These are phyloP conservation scores for Dioscorea dumetorum DNA, from an alignment of 106 monocot genomes.

Conservation along the genomic window DNA sequence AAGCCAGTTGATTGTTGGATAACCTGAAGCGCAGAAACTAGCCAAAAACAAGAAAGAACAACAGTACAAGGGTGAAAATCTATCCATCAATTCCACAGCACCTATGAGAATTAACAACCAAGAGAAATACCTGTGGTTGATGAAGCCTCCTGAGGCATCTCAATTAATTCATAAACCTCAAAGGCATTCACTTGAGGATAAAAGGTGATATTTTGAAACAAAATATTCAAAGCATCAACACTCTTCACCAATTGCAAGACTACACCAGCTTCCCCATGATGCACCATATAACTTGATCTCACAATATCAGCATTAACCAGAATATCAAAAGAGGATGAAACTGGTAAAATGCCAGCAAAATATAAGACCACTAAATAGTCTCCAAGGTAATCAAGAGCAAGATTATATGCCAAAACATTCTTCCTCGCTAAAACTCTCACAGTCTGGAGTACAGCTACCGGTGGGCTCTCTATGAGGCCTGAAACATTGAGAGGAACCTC, in stretches of 20 bases:
- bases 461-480: constrained; percentile 29
- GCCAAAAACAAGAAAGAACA: neutral
- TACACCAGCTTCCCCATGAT: constrained; percentile 25
- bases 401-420: constrained; percentile 25
- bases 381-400: constrained; percentile 17
- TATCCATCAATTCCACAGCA: neutral
- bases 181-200: constrained; percentile 51
- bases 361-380: constrained; percentile 33
- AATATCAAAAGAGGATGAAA: constrained; percentile 39
- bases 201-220: constrained; percentile 32
- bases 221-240: constrained; percentile 16
- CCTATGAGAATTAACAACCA: neutral
- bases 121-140: constrained; percentile 24
- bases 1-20: constrained; percentile 41
- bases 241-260: constrained; percentile 12
- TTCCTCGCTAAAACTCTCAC: constrained; percentile 37
- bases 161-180: constrained; percentile 43
- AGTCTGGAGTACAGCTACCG: constrained; percentile 33
- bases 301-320: constrained; percentile 25
- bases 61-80: neutral
- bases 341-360: constrained; percentile 41
- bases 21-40: constrained; percentile 50
- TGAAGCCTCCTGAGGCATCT: constrained; percentile 25
- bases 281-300: constrained; percentile 13
- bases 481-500: constrained; percentile 18